A percentile compares a stretch with the other conserved stretches of the same genome.
These are phyloP conservation scores for Chaetothyriales sp. DNA, from an alignment of 2,329 filamentous ascomycete species.

Conservation along the genomic window DNA sequence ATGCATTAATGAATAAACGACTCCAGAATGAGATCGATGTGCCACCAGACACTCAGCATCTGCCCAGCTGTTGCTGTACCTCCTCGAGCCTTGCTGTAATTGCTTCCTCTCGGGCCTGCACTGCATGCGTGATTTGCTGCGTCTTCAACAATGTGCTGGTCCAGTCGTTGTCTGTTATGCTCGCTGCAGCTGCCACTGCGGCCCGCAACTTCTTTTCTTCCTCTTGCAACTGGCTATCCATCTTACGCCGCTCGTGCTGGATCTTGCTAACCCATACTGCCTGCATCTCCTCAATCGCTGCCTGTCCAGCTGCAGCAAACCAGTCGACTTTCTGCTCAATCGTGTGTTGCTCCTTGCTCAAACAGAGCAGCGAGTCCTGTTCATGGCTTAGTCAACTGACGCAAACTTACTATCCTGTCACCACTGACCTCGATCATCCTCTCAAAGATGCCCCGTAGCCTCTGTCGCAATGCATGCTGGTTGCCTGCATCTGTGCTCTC, in stretches of 20 bases:
- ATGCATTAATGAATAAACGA: background rate
- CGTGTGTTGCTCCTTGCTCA: background rate
- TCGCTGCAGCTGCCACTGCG: background rate
- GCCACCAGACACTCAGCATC: background rate
- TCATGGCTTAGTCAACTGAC: background rate
- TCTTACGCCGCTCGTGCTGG: background rate
- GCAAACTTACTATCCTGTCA: background rate
- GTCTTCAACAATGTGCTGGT: background rate
- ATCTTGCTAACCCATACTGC: background rate
- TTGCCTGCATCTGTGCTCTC: background rate
- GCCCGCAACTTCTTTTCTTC: background rate
- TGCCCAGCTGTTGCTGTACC: constrained; percentile 56
- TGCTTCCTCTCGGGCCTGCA: constrained; percentile 75
- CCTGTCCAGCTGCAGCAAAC: background rate
- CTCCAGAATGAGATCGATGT: background rate
- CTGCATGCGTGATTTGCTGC: constrained; percentile 79
- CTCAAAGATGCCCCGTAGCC: background rate
- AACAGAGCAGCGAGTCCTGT: background rate
- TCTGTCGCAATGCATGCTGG: background rate
- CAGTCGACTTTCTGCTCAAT: background rate
- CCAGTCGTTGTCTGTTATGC: background rate
- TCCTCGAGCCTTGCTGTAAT: constrained; percentile 75
- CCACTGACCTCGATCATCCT: background rate
- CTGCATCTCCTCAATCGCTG: background rate
- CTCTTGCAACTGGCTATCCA: background rate